Conservation (phyloP, 169 alveolate genomes). For the Eimeria acervulina region DNA sequence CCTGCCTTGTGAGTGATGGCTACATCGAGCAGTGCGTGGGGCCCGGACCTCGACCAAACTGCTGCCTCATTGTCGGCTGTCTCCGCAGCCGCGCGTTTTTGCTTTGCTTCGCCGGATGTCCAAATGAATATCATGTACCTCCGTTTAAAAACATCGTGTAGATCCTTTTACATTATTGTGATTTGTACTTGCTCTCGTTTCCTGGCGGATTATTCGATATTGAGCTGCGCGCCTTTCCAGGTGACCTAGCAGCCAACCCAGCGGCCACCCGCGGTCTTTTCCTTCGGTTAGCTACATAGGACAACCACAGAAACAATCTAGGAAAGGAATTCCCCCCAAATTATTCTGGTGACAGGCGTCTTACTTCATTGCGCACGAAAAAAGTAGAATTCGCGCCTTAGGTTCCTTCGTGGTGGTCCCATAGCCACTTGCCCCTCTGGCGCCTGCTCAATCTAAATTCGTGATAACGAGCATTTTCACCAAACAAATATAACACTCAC, state of each 20-base stretch:
- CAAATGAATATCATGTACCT: background rate
- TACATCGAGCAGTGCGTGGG: slow-evolving; percentile 60
- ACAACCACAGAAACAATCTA: background rate
- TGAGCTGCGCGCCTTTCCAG: background rate
- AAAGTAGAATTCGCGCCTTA: background rate
- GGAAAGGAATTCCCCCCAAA: background rate
- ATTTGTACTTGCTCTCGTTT: background rate
- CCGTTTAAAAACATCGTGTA: background rate
- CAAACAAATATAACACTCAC: background rate
- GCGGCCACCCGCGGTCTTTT: background rate
- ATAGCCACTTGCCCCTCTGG: slow-evolving; percentile 15
- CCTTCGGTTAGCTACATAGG: slow-evolving; percentile 9
- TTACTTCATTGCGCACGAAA: background rate
- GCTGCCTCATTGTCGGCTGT: slow-evolving; percentile 45
- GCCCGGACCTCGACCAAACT: slow-evolving; percentile 42
- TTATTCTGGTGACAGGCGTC: background rate
- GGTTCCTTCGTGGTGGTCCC: background rate
- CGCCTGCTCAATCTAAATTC: background rate
- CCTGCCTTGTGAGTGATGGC: background rate
- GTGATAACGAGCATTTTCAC: background rate
- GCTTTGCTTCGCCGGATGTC: background rate
- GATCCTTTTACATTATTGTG: background rate
- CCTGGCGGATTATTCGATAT: background rate
- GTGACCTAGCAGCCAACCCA: slow-evolving; percentile 56
- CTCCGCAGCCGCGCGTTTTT: slow-evolving; percentile 10